Conservation (phyloP, 257 asterid species). For the Thymus mandschuricus region DNA sequence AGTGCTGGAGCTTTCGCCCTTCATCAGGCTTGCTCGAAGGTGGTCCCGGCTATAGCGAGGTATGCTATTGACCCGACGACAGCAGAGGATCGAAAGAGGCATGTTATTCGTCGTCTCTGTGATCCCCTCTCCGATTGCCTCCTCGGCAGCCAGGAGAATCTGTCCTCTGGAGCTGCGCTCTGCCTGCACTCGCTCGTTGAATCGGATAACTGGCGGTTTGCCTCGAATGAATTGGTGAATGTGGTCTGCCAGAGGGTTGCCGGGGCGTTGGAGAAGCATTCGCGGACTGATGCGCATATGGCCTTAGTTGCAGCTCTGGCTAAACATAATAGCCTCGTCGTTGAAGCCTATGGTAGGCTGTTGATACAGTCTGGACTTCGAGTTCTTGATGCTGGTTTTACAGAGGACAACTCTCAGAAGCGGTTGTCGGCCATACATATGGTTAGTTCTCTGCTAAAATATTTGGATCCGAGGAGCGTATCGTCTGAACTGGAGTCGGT, state of each 20-base stretch:
- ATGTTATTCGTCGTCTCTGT: slow-evolving; percentile 62
- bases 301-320: slow-evolving; percentile 82
- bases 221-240: slow-evolving; percentile 81
- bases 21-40: slow-evolving; percentile 97
- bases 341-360: slow-evolving; percentile 88
- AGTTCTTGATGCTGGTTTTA: slow-evolving; percentile 60
- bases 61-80: slow-evolving; percentile 85
- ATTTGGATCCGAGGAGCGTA: slow-evolving; percentile 77
- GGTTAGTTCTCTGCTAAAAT: slow-evolving; percentile 80
- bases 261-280: slow-evolving; percentile 81
- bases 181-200: slow-evolving; percentile 86
- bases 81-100: slow-evolving; percentile 67
- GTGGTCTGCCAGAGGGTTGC: slow-evolving; percentile 93
- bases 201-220: slow-evolving; percentile 89
- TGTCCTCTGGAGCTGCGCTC: slow-evolving; percentile 93
- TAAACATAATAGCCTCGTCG: slow-evolving; percentile 73
- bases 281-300: slow-evolving; percentile 79
- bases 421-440: slow-evolving; percentile 84
- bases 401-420: slow-evolving; percentile 76
- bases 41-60: slow-evolving; percentile 90
- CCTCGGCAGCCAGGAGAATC: slow-evolving; percentile 74
- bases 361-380: slow-evolving; percentile 65
- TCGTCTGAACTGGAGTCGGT: slow-evolving; percentile 67
- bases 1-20: slow-evolving; percentile 95
- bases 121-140: slow-evolving; percentile 88